Conservation (phyloP, 208 protist species). For the Vickermania ingenoplastis region DNA sequence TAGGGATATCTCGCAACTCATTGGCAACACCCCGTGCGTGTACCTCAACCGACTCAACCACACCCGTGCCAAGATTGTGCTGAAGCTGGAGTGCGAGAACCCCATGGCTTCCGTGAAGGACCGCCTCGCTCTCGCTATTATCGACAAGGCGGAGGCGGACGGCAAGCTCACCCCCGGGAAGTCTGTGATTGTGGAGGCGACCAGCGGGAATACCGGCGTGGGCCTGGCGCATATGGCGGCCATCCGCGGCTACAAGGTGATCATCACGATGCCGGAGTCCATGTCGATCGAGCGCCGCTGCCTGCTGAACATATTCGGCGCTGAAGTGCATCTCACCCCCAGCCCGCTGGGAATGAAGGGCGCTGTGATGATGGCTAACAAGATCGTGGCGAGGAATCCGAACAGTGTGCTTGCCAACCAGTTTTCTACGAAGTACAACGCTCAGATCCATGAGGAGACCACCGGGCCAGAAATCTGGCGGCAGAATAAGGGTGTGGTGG, state of each 20-base stretch:
- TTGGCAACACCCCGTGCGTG: conserved; percentile 86
- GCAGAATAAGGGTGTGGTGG: conserved; percentile 62
- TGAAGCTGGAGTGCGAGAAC: conserved; percentile 84
- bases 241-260: conserved; percentile 74
- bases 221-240: conserved; percentile 73
- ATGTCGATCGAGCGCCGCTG: conserved; percentile 85
- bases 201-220: conserved; percentile 87
- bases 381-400: conserved; percentile 58
- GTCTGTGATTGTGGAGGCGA: conserved; percentile 83
- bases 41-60: conserved; percentile 74
- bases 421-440: conserved; percentile 85
- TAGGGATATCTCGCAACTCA: conserved; percentile 61
- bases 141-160: conserved; percentile 75
- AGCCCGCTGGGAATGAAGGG: conserved; percentile 83
- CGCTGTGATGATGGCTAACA: conserved; percentile 65
- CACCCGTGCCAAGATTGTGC: conserved; percentile 65
- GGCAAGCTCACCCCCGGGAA: conserved; percentile 70
- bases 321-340: conserved; percentile 84
- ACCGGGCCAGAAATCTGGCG: conserved; percentile 89
- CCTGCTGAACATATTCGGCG: conserved; percentile 76
- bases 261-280: conserved; percentile 87
- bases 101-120: conserved; percentile 84
- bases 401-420: conserved; percentile 70
- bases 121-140: conserved; percentile 73
- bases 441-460: conserved; percentile 81